Evolutionary conservation across 441 rosid genomes (phyloP), one percentile per base, ranked within the genome.

Genomic region (Populus hybrid): DNA sequence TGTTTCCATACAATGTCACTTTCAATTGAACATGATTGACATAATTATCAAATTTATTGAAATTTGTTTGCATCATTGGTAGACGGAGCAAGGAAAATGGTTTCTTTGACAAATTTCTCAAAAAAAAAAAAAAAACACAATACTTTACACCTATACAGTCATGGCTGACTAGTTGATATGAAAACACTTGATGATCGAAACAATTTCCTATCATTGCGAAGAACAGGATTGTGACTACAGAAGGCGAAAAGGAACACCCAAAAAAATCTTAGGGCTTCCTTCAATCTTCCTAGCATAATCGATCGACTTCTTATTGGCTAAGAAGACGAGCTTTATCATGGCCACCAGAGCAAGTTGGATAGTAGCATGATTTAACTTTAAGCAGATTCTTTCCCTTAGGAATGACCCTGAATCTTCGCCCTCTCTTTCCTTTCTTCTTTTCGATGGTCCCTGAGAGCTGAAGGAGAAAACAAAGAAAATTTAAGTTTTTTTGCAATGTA

Each of bases 291-390:
- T 72, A 65, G 77, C 12, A n/a, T 67, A 75, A 40, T 79, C 72
- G 75, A 42, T 73, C 64, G 24, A 63, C 76, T 71, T 85, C 14
- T 65, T 83, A 87, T 10, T 70, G 80, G 61, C 83, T 21, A 36
- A 86, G 84, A 63, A 86, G 83, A 66, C 71, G 75, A 16, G 85
- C 34, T 10, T 79, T 69, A 53, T 86, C 71, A 6, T 80, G 86
- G 3, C 69, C 75, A 74, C 84, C 84, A 18, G 77, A 12, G 78
- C 90, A 81, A 24, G 85, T 73, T 20, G 90, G 87, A 8, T 83
- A 81, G 66, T 89, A 90, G 79, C 97, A 93, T 3, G 94, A 84
- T 35, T 76, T 85, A 6, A 89, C 88, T 23, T 79, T 87, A 64
- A 89, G 75, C 75, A 94, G 80, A 63, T 84, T 78, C 81, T 78